Evolutionary conservation across 1,139 yeast species (phyloP).

Genomic region (Hyphopichia burtonii): DNA sequence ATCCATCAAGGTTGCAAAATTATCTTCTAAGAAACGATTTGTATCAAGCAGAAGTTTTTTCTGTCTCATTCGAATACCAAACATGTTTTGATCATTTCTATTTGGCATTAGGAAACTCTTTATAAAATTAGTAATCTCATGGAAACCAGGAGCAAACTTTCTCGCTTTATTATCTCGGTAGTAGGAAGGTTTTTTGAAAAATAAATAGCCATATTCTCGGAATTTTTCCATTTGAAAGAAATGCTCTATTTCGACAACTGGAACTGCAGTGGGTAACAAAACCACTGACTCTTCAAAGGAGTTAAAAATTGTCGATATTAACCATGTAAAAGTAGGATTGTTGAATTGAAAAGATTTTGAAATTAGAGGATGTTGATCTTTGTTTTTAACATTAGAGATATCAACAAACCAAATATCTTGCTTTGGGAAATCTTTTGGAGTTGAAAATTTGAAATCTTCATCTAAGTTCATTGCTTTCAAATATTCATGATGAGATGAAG

Average conservation of each 20-base stretch:
- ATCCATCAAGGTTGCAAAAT: constrained; percentile 27
- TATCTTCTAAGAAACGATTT: constrained; percentile 20
- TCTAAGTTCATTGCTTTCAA: constrained; percentile 1
- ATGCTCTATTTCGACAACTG: constrained; percentile 17
- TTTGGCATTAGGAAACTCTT: constrained; percentile 22
- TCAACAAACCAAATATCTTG: constrained; percentile 32
- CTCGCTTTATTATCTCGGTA: constrained; percentile 14
- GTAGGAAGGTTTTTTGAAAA: constrained; percentile 29
- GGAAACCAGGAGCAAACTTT: constrained; percentile 27
- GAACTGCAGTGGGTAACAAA: constrained; percentile 26
- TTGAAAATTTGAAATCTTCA: constrained; percentile 1
- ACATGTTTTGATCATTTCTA: constrained; percentile 17
- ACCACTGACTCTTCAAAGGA: constrained; percentile 32
- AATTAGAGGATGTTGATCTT: constrained; percentile 13
- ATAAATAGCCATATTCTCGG: constrained; percentile 21
- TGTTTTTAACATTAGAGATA: constrained; percentile 14
- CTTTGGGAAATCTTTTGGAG: constrained; percentile 17
- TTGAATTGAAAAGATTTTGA: constrained; percentile 11
- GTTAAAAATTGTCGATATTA: constrained; percentile 27
- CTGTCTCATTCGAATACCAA: constrained; percentile 14
- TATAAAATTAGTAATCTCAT: constrained; percentile 29
- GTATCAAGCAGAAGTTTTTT: constrained; percentile 8
- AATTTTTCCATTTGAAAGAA: constrained; percentile 20
- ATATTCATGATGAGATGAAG: constrained; percentile 11
- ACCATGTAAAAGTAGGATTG: constrained; percentile 18